phyloP scores from a whole-genome alignment of 2,329 filamentous ascomycete genomes.

The Verruconis gallopava region DNA sequence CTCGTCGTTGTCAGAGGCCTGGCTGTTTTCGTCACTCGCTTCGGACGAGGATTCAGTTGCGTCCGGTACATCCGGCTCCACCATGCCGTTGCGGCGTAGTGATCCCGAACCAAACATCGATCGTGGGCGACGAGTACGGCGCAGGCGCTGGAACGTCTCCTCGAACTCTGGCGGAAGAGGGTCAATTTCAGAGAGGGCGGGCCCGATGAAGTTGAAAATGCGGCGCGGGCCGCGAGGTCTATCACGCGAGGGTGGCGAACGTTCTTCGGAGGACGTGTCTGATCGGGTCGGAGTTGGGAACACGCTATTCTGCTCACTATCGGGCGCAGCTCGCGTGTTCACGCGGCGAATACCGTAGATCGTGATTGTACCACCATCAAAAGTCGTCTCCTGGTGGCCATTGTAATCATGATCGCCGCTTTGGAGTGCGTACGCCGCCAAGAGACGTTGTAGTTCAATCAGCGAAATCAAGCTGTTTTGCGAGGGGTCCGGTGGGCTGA shows the following conservation, averaged over 20 bases:
- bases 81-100: conserved; percentile 50
- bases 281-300: conserved; percentile 35
- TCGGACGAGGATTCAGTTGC: conserved; percentile 26
- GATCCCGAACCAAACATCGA: conserved; percentile 39
- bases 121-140: background rate
- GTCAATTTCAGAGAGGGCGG: conserved; percentile 42
- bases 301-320: conserved; percentile 30
- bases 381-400: conserved; percentile 31
- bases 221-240: conserved; percentile 5
- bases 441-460: conserved; percentile 2
- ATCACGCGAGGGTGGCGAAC: conserved; percentile 23
- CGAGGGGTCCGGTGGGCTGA: too few species aligned
- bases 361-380: conserved; percentile 54
- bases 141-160: conserved; percentile 35
- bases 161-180: conserved; percentile 34
- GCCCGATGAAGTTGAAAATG: conserved; percentile 16
- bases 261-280: conserved; percentile 19
- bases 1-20: conserved; percentile 19
- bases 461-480: conserved; percentile 4
- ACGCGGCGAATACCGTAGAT: conserved; percentile 58
- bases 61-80: conserved; percentile 43
- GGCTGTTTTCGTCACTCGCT: conserved; percentile 12
- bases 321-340: conserved; percentile 36
- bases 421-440: conserved; percentile 9
- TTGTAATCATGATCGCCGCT: conserved; percentile 19